A percentile compares a stretch with the other conserved stretches of the same genome.
Evolutionary conservation across 192 early-diverging fungal genomes (phyloP).

Genomic region (Mortierella hygrophila): DNA sequence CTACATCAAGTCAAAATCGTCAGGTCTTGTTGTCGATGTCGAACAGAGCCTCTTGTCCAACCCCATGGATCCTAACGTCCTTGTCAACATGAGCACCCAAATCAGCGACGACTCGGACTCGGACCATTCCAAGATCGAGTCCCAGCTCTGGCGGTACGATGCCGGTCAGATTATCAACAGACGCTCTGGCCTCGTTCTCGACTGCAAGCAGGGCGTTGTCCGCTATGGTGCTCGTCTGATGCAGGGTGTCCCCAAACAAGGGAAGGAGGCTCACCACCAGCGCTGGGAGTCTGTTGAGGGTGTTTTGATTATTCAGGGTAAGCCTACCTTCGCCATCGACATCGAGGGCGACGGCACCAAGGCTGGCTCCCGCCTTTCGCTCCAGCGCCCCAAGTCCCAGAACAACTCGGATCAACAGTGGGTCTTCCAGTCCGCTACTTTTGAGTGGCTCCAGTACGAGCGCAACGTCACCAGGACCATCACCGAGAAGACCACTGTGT

Average conservation of each 20-base stretch:
- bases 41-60: constrained; percentile 29
- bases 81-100: constrained; percentile 34
- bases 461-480: constrained; percentile 25
- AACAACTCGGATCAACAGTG: constrained; percentile 53
- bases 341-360: constrained; percentile 52
- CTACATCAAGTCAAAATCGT: constrained; percentile 47
- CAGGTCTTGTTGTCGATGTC: constrained; percentile 43
- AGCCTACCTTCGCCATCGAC: constrained; percentile 45
- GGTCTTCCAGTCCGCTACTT: constrained; percentile 39
- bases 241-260: constrained; percentile 35
- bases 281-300: constrained; percentile 50
- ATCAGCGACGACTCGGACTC: constrained; percentile 14
- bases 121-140: constrained; percentile 32
- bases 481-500: constrained; percentile 4
- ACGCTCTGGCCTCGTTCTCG: constrained; percentile 45
- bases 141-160: constrained; percentile 54
- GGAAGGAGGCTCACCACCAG: constrained; percentile 52
- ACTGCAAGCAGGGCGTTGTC: constrained; percentile 50
- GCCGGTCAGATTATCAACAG: constrained; percentile 53
- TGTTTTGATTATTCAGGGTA: constrained; percentile 40
- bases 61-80: constrained; percentile 36
- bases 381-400: constrained; percentile 54
- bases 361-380: constrained; percentile 40
- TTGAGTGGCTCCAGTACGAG: constrained; percentile 27
- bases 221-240: constrained; percentile 50